Evolutionary conservation across 2,329 filamentous ascomycete species (phyloP), one percentile per base, ranked within the genome.

Genomic region (Fusarium equiseti): DNA sequence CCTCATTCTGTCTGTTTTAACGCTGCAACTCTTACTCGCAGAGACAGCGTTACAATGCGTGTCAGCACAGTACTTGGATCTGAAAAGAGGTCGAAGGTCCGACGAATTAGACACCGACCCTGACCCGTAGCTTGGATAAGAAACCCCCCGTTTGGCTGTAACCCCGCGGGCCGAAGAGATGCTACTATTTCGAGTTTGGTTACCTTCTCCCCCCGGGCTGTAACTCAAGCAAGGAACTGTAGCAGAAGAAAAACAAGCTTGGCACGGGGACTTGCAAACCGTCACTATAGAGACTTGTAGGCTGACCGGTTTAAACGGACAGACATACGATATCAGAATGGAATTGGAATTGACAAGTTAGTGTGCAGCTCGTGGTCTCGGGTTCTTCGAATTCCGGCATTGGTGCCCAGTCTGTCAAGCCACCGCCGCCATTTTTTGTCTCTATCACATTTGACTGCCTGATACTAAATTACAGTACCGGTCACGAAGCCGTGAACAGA

Each of bases 111-210:
- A 52, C n/a, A 22, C 42, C 7, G 42, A 44, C 42, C 22, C 42
- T 44, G 42, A 26, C 24, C 26, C 50, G 48, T 24, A 52, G 50
- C 50, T 42, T 53, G 46, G 26, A 35, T 24, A 26, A 42, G 29
- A 43, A 49, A 38, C 18, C 55, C 62, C 55, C 38, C 29, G 54
- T 60, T 53, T 57, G 42, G 20, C 20, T 68, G 46, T 18, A 45
- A 51, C 59, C 50, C 32, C 31, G 29, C 54, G 29, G 43, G 26
- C 29, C 62, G 31, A 53, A 31, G 31, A 58, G 63, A 32, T 61
- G 31, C 54, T 61, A 20, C 63, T 66, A 66, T 66, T 66, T 66
- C 46, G 46, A 66, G 61, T 55, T 20, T 48, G 48, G 59, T 56
- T 35, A 45, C 40, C 44, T 42, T 35, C 18, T 26, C 40, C 35